A percentile compares a stretch with the other conserved stretches of the same genome.
These are phyloP conservation scores for Acanthamoeba lenticulata DNA, from an alignment of 208 protist species.

Conservation along the genomic window DNA sequence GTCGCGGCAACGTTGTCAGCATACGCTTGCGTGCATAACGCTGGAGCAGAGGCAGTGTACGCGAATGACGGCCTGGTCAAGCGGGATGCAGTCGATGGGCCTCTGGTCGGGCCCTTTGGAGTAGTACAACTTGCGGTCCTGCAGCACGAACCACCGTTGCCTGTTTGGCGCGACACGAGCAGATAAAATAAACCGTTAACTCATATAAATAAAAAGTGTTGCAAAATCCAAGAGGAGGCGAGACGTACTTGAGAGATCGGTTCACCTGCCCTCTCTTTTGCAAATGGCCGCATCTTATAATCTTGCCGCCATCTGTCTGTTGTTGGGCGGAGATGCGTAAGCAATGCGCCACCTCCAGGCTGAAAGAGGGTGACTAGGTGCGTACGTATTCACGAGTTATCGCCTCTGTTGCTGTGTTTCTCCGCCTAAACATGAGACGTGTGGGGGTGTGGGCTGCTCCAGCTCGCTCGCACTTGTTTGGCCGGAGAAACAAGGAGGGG, in stretches of 20 bases:
- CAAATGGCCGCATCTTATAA: not conserved
- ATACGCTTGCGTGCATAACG: too few relatives aligned
- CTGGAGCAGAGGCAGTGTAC: not conserved
- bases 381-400: too few relatives aligned
- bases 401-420: too few relatives aligned
- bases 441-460: too few relatives aligned
- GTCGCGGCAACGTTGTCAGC: not conserved
- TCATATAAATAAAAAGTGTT: not conserved
- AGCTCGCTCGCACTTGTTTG: too few relatives aligned
- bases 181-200: not conserved
- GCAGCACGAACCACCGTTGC: slow-evolving; percentile 9
- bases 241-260: not conserved
- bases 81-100: slow-evolving; percentile 28
- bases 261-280: slow-evolving; percentile 12
- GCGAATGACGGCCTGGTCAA: slow-evolving; percentile 35
- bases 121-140: slow-evolving; percentile 13
- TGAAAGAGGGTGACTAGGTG: too few relatives aligned
- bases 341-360: too few relatives aligned
- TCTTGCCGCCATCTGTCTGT: too few relatives aligned
- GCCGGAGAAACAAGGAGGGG: too few relatives aligned
- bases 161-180: not conserved
- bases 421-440: too few relatives aligned
- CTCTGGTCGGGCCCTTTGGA: slow-evolving; percentile 25
- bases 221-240: not conserved
- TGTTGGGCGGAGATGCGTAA: too few relatives aligned